Evolutionary conservation across 805 yeast species (phyloP), one percentile per base, ranked within the genome.

Genomic region (Saccharomycopsis sp.): DNA sequence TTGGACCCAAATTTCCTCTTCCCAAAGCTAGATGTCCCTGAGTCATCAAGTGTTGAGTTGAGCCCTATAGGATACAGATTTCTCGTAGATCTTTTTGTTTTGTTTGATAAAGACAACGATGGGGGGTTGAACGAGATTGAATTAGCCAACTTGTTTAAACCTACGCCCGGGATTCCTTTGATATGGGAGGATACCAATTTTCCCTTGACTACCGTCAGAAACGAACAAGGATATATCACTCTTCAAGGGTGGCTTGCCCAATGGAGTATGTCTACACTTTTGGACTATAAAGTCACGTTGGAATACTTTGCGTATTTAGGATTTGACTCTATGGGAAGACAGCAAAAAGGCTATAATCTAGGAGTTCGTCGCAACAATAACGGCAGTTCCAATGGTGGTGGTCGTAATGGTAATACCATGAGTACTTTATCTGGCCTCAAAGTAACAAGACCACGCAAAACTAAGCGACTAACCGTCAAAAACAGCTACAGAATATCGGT

Each of bases 201-300:
- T 67, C 99, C 99, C 0, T 75, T 79, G 24, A 83, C 96, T 0
- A 89, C 96, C 9, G 97, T 93, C 1, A 82, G 96, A 56, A 92
- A 91, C 68, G 97, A 91, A 63, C 85, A 84, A 62, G 97, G 97
- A 0, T 81, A 84, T 68, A 91, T 94, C 2, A 90, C 98, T 0
- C 72, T 94, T 25, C 99, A 96, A 73, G 99, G 99, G 2, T 94
- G 99, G 99, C 73, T 94, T 44, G 99, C 99, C 0, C 98, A 93
- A 67, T 94, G 99, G 99, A 86, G 93, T 65, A 87, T 94, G 88
- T 90, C 97, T 0, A 93, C 98, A 0, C 91, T 83, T 64, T 73
- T 94, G 34, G 96, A 92, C 65, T 83, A 87, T 68, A 83, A 80
- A 64, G 86, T 90, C 0, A 91, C 98, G 0, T 77, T 94, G 55